phyloP scores from a whole-genome alignment of 371 early-diverging fungal genomes.

The Chytridium lagenaria region DNA sequence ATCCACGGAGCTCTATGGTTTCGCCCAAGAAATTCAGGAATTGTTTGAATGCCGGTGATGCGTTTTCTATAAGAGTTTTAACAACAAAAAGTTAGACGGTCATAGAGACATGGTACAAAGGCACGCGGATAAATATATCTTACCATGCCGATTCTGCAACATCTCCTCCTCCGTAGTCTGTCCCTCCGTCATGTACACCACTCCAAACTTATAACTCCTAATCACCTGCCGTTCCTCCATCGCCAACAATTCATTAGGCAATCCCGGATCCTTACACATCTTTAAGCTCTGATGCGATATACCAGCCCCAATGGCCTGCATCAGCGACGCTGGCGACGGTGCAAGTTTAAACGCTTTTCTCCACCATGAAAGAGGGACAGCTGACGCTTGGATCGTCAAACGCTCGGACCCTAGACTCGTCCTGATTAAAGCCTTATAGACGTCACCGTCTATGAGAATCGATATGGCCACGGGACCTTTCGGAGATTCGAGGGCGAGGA shows the following conservation, averaged over 20 bases:
- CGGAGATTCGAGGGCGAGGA: constrained; percentile 51
- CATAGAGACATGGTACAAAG: neutral
- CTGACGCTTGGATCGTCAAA: constrained; percentile 40
- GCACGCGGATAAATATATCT: neutral
- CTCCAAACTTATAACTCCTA: constrained; percentile 79
- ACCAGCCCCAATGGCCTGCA: constrained; percentile 60
- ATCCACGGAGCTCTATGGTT: constrained; percentile 72
- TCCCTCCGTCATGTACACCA: constrained; percentile 68
- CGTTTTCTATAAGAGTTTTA: constrained; percentile 36
- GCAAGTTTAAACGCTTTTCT: constrained; percentile 55
- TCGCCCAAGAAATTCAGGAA: constrained; percentile 76
- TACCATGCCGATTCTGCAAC: constrained; percentile 68
- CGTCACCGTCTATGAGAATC: constrained; percentile 50
- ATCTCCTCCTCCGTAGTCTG: constrained; percentile 79
- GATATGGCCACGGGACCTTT: constrained; percentile 63
- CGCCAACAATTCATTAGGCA: constrained; percentile 55
- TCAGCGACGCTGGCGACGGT: constrained; percentile 49
- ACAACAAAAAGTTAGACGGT: neutral
- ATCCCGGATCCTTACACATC: constrained; percentile 45
- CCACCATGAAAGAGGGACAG: constrained; percentile 42
- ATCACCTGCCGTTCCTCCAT: constrained; percentile 69
- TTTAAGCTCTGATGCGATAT: constrained; percentile 51
- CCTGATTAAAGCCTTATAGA: constrained; percentile 56
- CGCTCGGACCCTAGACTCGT: constrained; percentile 57
- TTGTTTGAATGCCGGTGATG: constrained; percentile 65